Evolutionary conservation across 306 rosid genomes (phyloP).

Genomic region (Vigna hirtella): DNA sequence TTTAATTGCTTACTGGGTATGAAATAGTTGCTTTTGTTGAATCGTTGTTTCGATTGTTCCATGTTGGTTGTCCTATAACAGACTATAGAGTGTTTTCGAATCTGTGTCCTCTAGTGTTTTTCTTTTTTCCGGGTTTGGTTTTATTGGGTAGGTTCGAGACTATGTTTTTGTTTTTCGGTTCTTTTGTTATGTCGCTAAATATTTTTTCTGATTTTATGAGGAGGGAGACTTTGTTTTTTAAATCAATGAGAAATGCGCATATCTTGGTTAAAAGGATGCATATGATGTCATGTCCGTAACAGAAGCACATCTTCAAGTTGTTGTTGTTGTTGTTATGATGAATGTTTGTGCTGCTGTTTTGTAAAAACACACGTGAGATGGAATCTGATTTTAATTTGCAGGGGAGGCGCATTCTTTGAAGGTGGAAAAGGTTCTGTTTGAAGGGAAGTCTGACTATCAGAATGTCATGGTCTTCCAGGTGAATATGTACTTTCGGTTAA

Average conservation of each 20-base stretch:
- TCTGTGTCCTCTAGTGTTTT: background rate
- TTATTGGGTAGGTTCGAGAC: background rate
- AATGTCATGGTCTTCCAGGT: conserved; percentile 97
- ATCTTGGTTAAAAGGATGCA: background rate
- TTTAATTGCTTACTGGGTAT: background rate
- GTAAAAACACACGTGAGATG: conserved; percentile 7
- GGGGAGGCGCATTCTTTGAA: conserved; percentile 99
- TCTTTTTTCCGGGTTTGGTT: background rate
- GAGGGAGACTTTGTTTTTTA: background rate
- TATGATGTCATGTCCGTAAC: background rate
- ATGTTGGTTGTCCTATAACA: background rate
- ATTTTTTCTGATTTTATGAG: background rate
- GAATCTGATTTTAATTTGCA: conserved; percentile 48
- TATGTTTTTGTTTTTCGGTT: background rate
- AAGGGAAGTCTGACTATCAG: conserved; percentile 94
- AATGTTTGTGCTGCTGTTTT: background rate
- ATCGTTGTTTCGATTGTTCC: background rate
- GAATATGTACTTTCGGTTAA: conserved; percentile 11
- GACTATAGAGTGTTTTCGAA: background rate
- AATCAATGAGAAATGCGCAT: background rate
- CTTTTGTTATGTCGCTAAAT: background rate
- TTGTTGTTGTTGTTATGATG: background rate
- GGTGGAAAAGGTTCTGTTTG: conserved; percentile 84
- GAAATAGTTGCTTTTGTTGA: background rate
- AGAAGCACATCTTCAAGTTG: background rate